Evolutionary conservation across 1,139 yeast species (phyloP).

Genomic region (Taphrina sp.): DNA sequence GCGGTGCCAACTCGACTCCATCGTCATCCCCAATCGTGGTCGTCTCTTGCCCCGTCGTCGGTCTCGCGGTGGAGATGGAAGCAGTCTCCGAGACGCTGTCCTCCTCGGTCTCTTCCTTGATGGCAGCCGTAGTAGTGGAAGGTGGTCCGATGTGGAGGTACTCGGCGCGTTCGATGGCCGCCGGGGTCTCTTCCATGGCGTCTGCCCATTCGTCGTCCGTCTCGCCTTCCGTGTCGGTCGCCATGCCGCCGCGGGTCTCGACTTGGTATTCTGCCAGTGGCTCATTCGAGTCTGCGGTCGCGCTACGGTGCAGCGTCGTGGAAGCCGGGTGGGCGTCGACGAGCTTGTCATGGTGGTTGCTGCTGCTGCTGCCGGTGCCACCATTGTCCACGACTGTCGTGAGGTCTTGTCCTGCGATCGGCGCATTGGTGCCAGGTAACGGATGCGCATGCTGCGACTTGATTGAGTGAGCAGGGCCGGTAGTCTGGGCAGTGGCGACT

Average conservation of each 20-base stretch:
- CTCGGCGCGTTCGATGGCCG: conserved; percentile 23
- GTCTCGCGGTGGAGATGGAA: conserved; percentile 20
- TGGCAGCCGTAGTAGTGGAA: conserved; percentile 3
- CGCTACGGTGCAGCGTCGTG: conserved; percentile 5
- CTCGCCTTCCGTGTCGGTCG: conserved; percentile 32
- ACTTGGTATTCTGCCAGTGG: conserved; percentile 26
- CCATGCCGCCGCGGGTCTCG: conserved; percentile 26
- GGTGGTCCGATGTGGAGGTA: conserved; percentile 4
- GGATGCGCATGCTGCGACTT: no score
- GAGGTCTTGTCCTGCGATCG: conserved; percentile 16
- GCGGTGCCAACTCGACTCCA: conserved; percentile 8
- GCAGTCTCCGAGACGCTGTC: conserved; percentile 26
- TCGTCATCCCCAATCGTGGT: conserved; percentile 4
- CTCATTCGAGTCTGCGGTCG: conserved; percentile 9
- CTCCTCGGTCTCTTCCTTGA: conserved; percentile 6
- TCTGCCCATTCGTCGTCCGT: conserved; percentile 32
- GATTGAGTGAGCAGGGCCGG: no score
- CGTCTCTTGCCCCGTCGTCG: conserved; percentile 1
- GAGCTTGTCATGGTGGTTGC: neutral
- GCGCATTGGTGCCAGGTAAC: conserved; percentile 28
- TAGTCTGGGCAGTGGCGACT: conserved; percentile 14
- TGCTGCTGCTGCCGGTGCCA: neutral
- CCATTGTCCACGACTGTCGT: neutral
- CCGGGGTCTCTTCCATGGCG: conserved; percentile 29
- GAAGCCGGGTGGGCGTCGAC: neutral